Evolutionary conservation across 495 filamentous ascomycete species (phyloP).

Genomic region (Daldinia bambusicola): DNA sequence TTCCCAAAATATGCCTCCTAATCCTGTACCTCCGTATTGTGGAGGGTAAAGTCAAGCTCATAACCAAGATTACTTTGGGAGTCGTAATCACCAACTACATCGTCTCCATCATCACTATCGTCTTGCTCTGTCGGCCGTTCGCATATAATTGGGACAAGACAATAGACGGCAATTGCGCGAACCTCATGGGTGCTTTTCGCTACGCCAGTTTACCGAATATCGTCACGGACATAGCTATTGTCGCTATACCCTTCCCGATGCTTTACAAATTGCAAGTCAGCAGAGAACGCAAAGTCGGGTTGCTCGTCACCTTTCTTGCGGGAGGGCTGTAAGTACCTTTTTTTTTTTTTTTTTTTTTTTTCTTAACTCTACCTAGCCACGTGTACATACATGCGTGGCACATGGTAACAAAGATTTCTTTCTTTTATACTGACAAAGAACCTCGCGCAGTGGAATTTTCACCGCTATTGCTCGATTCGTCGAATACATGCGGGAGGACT

Average conservation of each 20-base stretch:
- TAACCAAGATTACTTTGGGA: not conserved
- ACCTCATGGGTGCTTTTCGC: not conserved
- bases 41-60: not conserved
- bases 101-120: not conserved
- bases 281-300: not conserved
- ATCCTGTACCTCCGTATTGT: not conserved
- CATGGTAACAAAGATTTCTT: not conserved
- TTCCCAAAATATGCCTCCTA: slow-evolving; percentile 4
- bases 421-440: not conserved
- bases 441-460: not conserved
- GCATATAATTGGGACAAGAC: slow-evolving; percentile 15
- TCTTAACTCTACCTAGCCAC: not conserved
- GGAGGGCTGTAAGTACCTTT: slow-evolving; percentile 2
- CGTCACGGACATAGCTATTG: slow-evolving; percentile 1
- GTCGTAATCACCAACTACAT: slow-evolving; percentile 3
- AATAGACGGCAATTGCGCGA: not conserved
- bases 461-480: not conserved
- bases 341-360: too few species aligned
- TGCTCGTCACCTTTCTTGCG: not conserved
- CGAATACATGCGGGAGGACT: not conserved
- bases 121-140: not conserved
- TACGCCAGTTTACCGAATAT: slow-evolving; percentile 6
- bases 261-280: not conserved
- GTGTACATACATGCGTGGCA: not conserved
- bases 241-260: not conserved